Evolutionary conservation across 257 asterid genomes (phyloP).

Genomic region (Penstemon newberryi): DNA sequence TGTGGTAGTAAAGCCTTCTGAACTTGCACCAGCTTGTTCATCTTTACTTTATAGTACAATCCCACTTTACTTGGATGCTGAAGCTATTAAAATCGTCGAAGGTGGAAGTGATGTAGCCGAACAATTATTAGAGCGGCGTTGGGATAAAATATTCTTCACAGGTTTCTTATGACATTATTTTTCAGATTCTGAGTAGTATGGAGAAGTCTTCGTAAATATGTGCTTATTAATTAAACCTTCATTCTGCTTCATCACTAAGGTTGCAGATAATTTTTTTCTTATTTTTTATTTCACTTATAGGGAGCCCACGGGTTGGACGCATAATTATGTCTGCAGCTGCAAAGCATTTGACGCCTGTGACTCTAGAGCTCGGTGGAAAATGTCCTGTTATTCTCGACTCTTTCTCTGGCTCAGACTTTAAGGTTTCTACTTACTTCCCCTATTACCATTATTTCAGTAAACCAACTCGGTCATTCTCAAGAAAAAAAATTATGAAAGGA

Average conservation of each 20-base stretch:
- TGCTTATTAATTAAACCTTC: background rate
- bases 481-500: background rate
- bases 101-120: conserved; percentile 71
- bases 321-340: conserved; percentile 91
- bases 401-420: conserved; percentile 54
- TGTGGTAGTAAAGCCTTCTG: conserved; percentile 71
- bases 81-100: conserved; percentile 68
- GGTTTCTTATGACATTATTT: conserved; percentile 41
- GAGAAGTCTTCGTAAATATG: background rate
- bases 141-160: conserved; percentile 97
- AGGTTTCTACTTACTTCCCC: conserved; percentile 43
- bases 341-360: conserved; percentile 90
- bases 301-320: conserved; percentile 76
- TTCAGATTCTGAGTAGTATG: background rate
- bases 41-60: conserved; percentile 53
- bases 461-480: background rate
- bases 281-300: conserved; percentile 35
- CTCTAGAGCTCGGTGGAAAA: conserved; percentile 94
- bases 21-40: conserved; percentile 76
- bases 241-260: conserved; percentile 10
- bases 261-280: conserved; percentile 8
- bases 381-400: conserved; percentile 81
- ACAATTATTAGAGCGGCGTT: conserved; percentile 58
- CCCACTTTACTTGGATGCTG: conserved; percentile 71
- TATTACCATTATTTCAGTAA: background rate